A percentile compares a stretch with the other conserved stretches of the same genome.
phyloP scores from a whole-genome alignment of 352 stramenopile species.

The Plasmopara muralis region DNA sequence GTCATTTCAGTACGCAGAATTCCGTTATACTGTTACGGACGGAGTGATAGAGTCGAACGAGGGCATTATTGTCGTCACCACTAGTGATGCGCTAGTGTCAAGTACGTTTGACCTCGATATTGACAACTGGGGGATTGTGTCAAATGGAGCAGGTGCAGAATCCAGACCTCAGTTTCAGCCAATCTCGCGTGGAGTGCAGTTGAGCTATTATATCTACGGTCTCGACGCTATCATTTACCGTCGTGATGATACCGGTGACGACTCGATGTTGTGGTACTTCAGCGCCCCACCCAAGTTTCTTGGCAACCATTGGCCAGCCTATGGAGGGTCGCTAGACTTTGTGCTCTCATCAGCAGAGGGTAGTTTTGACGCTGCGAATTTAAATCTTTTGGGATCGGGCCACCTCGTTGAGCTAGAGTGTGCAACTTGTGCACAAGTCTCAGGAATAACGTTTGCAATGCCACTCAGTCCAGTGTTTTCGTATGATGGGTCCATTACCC shows the following conservation, averaged over 20 bases:
- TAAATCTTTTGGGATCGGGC: constrained; percentile 56
- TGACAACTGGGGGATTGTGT: constrained; percentile 75
- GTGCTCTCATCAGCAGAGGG: constrained; percentile 86
- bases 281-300: constrained; percentile 74
- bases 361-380: constrained; percentile 71
- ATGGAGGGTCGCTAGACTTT: constrained; percentile 87
- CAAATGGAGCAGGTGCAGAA: constrained; percentile 40
- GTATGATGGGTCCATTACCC: constrained; percentile 76
- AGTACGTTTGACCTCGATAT: constrained; percentile 75
- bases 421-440: constrained; percentile 69
- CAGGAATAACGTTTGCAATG: constrained; percentile 81
- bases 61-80: constrained; percentile 76
- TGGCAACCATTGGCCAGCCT: constrained; percentile 83
- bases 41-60: constrained; percentile 48
- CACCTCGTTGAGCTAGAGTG: constrained; percentile 86
- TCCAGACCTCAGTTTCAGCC: constrained; percentile 37
- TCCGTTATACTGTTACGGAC: constrained; percentile 83
- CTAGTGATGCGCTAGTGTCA: constrained; percentile 57
- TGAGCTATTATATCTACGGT: constrained; percentile 89
- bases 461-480: constrained; percentile 63
- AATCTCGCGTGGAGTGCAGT: constrained; percentile 52
- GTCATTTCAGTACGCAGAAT: constrained; percentile 67
- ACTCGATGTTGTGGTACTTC: constrained; percentile 87
- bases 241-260: constrained; percentile 50
- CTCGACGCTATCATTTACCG: constrained; percentile 63